A percentile compares a stretch with the other conserved stretches of the same genome.
Evolutionary conservation across 208 protist genomes (phyloP).

Genomic region (Acanthamoeba healyi): DNA sequence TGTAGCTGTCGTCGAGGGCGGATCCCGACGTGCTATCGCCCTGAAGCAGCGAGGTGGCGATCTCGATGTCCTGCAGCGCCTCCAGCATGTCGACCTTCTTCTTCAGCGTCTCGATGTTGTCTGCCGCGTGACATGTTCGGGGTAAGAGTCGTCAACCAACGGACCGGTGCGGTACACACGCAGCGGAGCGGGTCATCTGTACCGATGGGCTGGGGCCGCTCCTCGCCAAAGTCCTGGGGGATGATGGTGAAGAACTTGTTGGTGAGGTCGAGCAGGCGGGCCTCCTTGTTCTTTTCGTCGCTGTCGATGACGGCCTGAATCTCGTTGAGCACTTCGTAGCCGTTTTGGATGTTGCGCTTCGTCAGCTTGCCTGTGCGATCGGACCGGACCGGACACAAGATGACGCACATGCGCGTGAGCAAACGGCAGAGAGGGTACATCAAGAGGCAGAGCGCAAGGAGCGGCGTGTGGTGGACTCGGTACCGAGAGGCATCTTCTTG

Average conservation of each 20-base stretch:
- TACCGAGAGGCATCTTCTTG: conserved; percentile 54
- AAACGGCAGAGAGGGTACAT: background rate
- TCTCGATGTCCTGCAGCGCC: conserved; percentile 72
- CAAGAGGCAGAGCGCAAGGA: background rate
- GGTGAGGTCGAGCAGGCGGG: background rate
- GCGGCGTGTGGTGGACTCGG: too few relatives aligned
- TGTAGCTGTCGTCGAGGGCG: conserved; percentile 66
- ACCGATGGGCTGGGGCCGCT: background rate
- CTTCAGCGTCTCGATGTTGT: conserved; percentile 3
- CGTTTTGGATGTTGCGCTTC: conserved; percentile 22
- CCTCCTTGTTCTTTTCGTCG: background rate
- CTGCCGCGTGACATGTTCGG: background rate
- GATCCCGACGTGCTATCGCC: background rate
- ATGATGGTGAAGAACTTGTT: conserved; percentile 53
- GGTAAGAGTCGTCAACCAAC: background rate
- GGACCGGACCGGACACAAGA: too few relatives aligned
- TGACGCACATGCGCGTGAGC: background rate
- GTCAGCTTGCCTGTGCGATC: background rate
- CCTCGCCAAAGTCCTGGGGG: conserved; percentile 31
- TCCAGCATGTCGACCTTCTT: conserved; percentile 5
- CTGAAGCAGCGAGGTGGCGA: conserved; percentile 36
- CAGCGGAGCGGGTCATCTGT: background rate
- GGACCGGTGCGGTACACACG: too few relatives aligned
- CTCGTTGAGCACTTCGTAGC: conserved; percentile 34
- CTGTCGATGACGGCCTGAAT: background rate